phyloP scores from a whole-genome alignment of 1,139 yeast species.

The Yamadazyma triangularis region DNA sequence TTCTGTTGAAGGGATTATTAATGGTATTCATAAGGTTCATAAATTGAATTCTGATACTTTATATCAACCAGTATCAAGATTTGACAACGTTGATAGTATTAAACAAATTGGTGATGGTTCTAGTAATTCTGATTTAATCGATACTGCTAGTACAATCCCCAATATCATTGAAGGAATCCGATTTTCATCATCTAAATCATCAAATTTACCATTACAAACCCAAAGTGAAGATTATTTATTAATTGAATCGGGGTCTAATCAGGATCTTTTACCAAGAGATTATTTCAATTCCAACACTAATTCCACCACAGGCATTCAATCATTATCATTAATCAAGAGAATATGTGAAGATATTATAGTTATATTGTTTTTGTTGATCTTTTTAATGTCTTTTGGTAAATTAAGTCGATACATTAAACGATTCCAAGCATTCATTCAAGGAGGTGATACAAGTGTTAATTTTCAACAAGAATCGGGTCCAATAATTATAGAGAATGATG shows the following conservation, averaged over 20 bases:
- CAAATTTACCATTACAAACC: conserved; percentile 7
- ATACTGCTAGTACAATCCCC: conserved; percentile 12
- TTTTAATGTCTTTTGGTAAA: conserved; percentile 33
- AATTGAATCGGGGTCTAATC: conserved; percentile 6
- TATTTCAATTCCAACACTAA: conserved; percentile 3
- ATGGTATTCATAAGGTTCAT: conserved; percentile 50
- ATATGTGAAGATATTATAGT: conserved; percentile 49
- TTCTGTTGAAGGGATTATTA: conserved; percentile 31
- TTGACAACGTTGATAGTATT: conserved; percentile 14
- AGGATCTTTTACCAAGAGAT: conserved; percentile 4
- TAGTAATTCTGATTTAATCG: conserved; percentile 3
- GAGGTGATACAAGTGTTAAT: too few relatives aligned
- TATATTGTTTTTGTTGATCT: conserved; percentile 26
- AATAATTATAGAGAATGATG: background rate
- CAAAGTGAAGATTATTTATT: conserved; percentile 6
- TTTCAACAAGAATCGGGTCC: background rate
- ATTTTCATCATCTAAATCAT: conserved; percentile 19
- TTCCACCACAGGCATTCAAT: conserved; percentile 4
- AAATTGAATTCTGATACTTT: conserved; percentile 25
- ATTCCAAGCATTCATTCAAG: too few relatives aligned
- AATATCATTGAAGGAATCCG: conserved; percentile 36
- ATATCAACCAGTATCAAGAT: conserved; percentile 37
- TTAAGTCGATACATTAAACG: conserved; percentile 20
- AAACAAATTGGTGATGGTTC: conserved; percentile 24
- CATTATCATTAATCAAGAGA: conserved; percentile 19